Evolutionary conservation across 805 yeast genomes (phyloP), one percentile per base, ranked within the genome.

Genomic region (Yamadazyma paraphyllophila): DNA sequence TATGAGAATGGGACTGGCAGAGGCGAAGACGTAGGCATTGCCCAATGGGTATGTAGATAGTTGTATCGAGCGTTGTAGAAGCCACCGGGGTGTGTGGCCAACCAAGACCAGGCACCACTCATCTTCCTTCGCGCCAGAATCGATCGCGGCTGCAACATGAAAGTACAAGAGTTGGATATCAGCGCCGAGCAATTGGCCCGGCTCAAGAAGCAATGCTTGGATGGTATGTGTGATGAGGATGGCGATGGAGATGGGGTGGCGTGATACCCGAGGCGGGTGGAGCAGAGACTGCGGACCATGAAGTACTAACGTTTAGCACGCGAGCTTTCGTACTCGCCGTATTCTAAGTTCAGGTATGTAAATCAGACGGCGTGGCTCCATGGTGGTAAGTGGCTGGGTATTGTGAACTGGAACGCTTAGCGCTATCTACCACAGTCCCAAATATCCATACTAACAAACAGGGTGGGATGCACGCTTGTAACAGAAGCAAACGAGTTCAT

Each of bases 381-480:
- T n/a, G n/a, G n/a, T n/a, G n/a, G n/a, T n/a, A 26, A 26, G 29
- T 26, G 29, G 7, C 7, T 26, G 29, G 13, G 7, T 31, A 13
- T 13, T 13, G 35, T 8, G 8, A 12, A 13, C 35, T n/a, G n/a
- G n/a, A n/a, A n/a, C n/a, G n/a, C n/a, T n/a, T n/a, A n/a, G n/a
- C n/a, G n/a, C n/a, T n/a, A n/a, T n/a, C n/a, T n/a, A n/a, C n/a
- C n/a, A n/a, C n/a, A n/a, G n/a, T n/a, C n/a, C n/a, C n/a, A n/a
- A n/a, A n/a, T n/a, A n/a, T 20, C 24, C 16, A 8, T 32, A 15
- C 36, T 32, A 15, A 32, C 36, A 14, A 20, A 15, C 36, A 32
- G 88, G 41, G 99, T 92, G 2, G 98, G 98, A 0, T 88, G 96
- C 44, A 78, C 83, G 2, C 56, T 92, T 1, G 58, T 88, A 17